phyloP scores from a whole-genome alignment of 305 asterid genomes.

The Fraxinus paxiana region DNA sequence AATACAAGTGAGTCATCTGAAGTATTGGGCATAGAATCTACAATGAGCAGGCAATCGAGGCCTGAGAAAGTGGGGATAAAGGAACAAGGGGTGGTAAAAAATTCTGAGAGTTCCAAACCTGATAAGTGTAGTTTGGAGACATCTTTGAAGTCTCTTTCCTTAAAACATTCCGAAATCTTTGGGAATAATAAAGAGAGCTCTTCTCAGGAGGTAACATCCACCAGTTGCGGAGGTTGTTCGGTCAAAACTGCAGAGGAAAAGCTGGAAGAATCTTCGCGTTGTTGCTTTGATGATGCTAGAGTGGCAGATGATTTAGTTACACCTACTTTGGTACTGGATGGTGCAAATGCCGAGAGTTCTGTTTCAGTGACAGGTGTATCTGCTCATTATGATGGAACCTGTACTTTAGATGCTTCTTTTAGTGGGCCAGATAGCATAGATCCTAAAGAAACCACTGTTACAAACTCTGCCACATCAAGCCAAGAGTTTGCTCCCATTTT shows the following conservation, averaged over 20 bases:
- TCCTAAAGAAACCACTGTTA: conserved; percentile 25
- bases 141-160: conserved; percentile 27
- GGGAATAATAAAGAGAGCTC: conserved; percentile 30
- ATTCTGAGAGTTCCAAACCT: conserved; percentile 23
- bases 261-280: conserved; percentile 32
- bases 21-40: conserved; percentile 22
- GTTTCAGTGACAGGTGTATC: conserved; percentile 20
- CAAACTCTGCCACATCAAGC: conserved; percentile 23
- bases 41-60: conserved; percentile 26
- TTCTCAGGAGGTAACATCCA: conserved; percentile 31
- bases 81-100: conserved; percentile 32
- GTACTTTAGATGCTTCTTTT: conserved; percentile 19
- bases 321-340: conserved; percentile 27
- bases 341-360: conserved; percentile 22
- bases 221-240: conserved; percentile 12
- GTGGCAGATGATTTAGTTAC: conserved; percentile 22
- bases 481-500: conserved; percentile 26
- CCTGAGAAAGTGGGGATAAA: conserved; percentile 23
- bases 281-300: conserved; percentile 28
- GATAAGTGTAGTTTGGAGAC: conserved; percentile 24
- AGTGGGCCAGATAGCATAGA: conserved; percentile 16
- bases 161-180: conserved; percentile 31
- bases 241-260: conserved; percentile 25
- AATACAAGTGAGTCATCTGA: conserved; percentile 19
- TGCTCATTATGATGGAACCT: conserved; percentile 22